These are phyloP conservation scores for Globisporangium lucens DNA, from an alignment of 352 stramenopile genomes.

Conservation along the genomic window DNA sequence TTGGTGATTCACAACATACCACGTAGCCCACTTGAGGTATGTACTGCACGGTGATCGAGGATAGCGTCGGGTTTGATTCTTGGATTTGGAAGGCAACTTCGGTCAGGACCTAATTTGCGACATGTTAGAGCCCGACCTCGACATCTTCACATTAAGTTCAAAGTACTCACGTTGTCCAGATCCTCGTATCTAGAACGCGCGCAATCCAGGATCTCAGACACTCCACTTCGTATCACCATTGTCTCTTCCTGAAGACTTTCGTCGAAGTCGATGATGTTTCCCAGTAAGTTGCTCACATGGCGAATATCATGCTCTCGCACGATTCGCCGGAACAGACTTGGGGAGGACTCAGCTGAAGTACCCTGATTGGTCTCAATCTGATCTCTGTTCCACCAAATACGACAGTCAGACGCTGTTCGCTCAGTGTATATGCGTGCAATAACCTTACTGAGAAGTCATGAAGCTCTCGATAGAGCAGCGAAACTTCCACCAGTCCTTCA, in stretches of 20 bases:
- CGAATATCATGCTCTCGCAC: constrained; percentile 38
- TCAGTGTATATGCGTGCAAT: neutral
- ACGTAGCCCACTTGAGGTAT: constrained; percentile 88
- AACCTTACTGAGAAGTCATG: constrained; percentile 49
- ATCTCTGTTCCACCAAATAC: constrained; percentile 16
- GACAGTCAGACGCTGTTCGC: constrained; percentile 2
- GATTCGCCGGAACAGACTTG: constrained; percentile 31
- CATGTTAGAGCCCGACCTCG: neutral
- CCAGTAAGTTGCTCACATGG: constrained; percentile 74
- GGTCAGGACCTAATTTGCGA: constrained; percentile 57
- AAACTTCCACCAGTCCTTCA: constrained; percentile 66
- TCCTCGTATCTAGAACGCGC: constrained; percentile 71
- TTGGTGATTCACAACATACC: constrained; percentile 72
- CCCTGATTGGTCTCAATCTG: constrained; percentile 23
- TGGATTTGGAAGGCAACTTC: constrained; percentile 83
- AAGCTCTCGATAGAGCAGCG: constrained; percentile 58
- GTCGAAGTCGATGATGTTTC: constrained; percentile 83
- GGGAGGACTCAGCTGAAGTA: constrained; percentile 12
- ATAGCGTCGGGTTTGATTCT: constrained; percentile 64
- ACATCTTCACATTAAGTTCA: too few species aligned
- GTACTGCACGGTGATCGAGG: constrained; percentile 81
- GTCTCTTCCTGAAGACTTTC: constrained; percentile 58
- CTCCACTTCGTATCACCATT: constrained; percentile 63
- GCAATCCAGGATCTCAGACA: constrained; percentile 70
- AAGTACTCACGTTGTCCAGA: constrained; percentile 67